Percentiles rank a stretch among this genome's conserved stretches.
Conservation (phyloP, 192 early-diverging fungal species). For the Umbelopsis isabellina region DNA sequence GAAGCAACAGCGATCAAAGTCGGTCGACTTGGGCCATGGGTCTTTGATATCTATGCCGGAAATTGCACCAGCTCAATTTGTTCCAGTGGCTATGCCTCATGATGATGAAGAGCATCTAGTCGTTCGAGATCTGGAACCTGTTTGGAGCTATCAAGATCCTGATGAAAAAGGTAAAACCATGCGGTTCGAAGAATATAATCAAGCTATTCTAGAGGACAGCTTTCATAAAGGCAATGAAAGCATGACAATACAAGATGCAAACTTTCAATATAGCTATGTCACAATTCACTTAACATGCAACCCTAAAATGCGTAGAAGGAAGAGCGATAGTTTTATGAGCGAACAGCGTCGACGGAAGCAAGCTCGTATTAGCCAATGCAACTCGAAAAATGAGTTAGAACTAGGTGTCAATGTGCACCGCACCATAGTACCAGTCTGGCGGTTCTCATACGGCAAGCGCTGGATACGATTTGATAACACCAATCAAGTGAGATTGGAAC, state of each 20-base stretch:
- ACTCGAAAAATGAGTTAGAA: conserved; percentile 5
- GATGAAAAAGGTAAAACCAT: conserved; percentile 1
- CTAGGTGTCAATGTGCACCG: conserved; percentile 27
- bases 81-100: conserved; percentile 1
- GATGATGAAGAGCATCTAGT: conserved; percentile 2
- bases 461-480: conserved; percentile 35
- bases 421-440: conserved; percentile 31
- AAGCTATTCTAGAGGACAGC: conserved; percentile 10
- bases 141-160: conserved; percentile 15
- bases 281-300: conserved; percentile 4
- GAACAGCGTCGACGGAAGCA: conserved; percentile 17
- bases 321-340: conserved; percentile 15
- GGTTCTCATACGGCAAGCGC: conserved; percentile 37
- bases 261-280: conserved; percentile 16
- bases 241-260: conserved; percentile 19
- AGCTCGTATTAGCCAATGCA: conserved; percentile 14
- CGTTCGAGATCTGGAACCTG: conserved; percentile 11
- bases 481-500: conserved; percentile 38
- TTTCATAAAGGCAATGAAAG: conserved; percentile 12
- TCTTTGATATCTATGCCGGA: conserved; percentile 4
- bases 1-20: conserved; percentile 3
- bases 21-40: not conserved
- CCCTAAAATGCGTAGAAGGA: conserved; percentile 18
- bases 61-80: conserved; percentile 10
- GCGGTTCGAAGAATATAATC: conserved; percentile 13